These are phyloP conservation scores for Trichoderma sp. DNA, from an alignment of 2,329 filamentous ascomycete genomes.

Conservation along the genomic window DNA sequence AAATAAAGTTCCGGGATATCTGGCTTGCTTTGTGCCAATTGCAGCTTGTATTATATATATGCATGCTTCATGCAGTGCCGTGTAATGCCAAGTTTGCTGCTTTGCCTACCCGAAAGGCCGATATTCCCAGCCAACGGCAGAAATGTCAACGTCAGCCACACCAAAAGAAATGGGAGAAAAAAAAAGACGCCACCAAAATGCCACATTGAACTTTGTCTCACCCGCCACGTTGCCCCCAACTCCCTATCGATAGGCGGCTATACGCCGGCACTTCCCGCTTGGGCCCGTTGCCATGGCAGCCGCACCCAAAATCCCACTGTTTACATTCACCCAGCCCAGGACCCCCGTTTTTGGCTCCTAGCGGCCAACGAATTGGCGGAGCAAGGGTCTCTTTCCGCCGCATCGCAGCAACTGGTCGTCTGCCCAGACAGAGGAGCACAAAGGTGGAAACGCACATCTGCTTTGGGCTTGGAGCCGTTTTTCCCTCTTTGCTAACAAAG, in stretches of 20 bases:
- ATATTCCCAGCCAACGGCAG: background rate
- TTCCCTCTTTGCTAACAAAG: constrained; percentile 8
- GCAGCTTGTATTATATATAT: too few species aligned
- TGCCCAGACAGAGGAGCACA: background rate
- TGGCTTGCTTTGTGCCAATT: too few species aligned
- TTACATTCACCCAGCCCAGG: constrained; percentile 32
- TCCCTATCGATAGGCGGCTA: constrained; percentile 25
- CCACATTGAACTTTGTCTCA: background rate
- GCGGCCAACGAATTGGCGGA: constrained; percentile 20
- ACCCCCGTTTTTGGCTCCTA: constrained; percentile 9
- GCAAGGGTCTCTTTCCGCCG: constrained; percentile 9
- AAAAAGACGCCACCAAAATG: background rate
- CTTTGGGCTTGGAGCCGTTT: constrained; percentile 15
- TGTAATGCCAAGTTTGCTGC: too few species aligned
- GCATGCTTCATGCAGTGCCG: too few species aligned
- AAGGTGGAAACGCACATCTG: constrained; percentile 7
- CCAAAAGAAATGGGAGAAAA: background rate
- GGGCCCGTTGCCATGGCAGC: constrained; percentile 39
- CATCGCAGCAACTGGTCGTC: constrained; percentile 9
- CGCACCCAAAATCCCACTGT: constrained; percentile 31
- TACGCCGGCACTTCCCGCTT: constrained; percentile 21
- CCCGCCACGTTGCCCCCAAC: background rate
- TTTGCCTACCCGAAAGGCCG: too few species aligned
- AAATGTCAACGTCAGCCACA: background rate
- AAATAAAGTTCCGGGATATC: too few species aligned